Percentiles rank a stretch among this genome's conserved stretches.
Conservation (phyloP, 371 early-diverging fungal species). For the Lichtheimia corymbifera region DNA sequence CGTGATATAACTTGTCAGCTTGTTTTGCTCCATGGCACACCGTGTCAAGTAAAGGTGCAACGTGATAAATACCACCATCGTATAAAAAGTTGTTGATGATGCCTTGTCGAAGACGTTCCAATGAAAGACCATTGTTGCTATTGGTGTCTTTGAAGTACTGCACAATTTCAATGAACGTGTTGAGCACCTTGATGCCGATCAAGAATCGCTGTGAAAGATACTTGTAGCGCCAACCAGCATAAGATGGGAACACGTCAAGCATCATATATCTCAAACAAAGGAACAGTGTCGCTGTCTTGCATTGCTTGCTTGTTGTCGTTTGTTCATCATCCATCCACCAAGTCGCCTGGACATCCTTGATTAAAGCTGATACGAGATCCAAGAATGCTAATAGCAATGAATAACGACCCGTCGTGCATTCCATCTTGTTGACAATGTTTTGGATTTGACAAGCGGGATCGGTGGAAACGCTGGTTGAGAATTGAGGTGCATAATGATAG, state of each 20-base stretch:
- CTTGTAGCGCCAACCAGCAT: constrained; percentile 46
- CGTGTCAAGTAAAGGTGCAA: constrained; percentile 36
- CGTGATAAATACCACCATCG: constrained; percentile 37
- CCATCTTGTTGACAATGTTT: constrained; percentile 33
- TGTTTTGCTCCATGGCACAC: constrained; percentile 32
- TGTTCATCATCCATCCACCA: constrained; percentile 28
- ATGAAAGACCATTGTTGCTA: constrained; percentile 7
- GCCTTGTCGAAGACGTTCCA: constrained; percentile 28
- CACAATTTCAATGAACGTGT: constrained; percentile 34
- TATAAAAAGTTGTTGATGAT: constrained; percentile 38
- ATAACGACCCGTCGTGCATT: constrained; percentile 35
- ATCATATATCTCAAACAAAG: constrained; percentile 39
- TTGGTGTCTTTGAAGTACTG: constrained; percentile 24
- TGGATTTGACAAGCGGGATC: constrained; percentile 29
- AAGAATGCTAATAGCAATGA: constrained; percentile 36
- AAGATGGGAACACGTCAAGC: constrained; percentile 45
- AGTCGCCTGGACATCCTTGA: constrained; percentile 36
- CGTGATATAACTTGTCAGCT: constrained; percentile 32
- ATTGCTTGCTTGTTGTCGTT: constrained; percentile 11
- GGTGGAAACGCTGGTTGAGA: constrained; percentile 2
- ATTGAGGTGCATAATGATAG: constrained; percentile 10
- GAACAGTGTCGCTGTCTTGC: constrained; percentile 29
- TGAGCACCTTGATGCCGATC: constrained; percentile 39
- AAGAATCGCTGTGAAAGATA: constrained; percentile 38
- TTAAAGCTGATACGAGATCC: constrained; percentile 40